These are phyloP conservation scores for Ceraceosorus bombacis DNA, from an alignment of 1,284 basidiomycete species.

Conservation along the genomic window DNA sequence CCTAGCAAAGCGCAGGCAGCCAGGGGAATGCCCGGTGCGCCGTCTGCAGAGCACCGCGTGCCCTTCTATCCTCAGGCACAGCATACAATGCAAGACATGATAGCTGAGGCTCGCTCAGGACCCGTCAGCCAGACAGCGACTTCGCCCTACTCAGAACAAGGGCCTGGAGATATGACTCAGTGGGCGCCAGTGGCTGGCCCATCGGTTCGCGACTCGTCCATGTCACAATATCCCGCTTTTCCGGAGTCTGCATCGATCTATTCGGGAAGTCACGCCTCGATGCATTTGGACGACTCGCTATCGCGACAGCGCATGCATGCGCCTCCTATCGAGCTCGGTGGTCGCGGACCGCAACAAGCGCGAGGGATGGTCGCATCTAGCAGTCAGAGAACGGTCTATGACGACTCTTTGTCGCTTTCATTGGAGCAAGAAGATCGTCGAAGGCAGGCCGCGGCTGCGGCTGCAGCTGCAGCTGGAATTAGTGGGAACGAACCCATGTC, in stretches of 20 bases:
- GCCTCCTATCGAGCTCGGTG: too few relatives aligned
- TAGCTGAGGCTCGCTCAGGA: constrained; percentile 14
- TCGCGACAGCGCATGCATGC: constrained; percentile 1
- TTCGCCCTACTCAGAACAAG: too few relatives aligned
- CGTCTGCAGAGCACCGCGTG: constrained; percentile 13
- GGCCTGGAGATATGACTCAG: constrained; percentile 7
- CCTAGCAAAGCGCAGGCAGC: constrained; percentile 6
- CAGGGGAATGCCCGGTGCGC: background rate
- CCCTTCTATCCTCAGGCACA: constrained; percentile 14
- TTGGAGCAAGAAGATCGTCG: constrained; percentile 9
- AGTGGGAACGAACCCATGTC: too few relatives aligned
- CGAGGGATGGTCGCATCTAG: background rate
- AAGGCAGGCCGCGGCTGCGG: background rate
- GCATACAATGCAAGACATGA: background rate
- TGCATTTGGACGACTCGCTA: constrained; percentile 15
- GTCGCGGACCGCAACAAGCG: too few relatives aligned
- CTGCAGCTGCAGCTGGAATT: constrained; percentile 11
- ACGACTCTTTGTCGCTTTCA: constrained; percentile 15
- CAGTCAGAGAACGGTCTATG: constrained; percentile 13
- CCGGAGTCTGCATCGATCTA: constrained; percentile 36
- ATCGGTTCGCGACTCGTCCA: constrained; percentile 13
- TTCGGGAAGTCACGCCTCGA: constrained; percentile 18
- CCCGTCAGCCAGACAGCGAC: too few relatives aligned
- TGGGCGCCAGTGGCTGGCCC: constrained; percentile 20
- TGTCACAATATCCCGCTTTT: constrained; percentile 33